Conservation (phyloP, 2,329 filamentous ascomycete species). For the Coniochaeta sp. region DNA sequence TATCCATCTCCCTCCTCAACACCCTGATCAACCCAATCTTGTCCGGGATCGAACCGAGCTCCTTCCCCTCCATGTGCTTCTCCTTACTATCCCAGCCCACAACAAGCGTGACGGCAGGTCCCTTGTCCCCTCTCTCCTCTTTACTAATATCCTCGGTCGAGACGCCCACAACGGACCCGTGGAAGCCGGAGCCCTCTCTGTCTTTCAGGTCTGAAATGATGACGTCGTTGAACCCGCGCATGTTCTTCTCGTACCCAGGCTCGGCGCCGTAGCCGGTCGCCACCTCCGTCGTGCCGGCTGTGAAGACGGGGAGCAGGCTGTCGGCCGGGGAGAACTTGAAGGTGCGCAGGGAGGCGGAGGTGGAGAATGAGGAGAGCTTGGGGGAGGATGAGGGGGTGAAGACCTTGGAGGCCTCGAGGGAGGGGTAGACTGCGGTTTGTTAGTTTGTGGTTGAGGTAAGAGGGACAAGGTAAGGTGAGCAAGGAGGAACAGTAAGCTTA, state of each 20-base stretch:
- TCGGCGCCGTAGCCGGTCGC: not conserved
- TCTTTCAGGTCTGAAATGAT: constrained; percentile 14
- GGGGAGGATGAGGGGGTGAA: not conserved
- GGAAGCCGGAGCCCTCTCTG: constrained; percentile 12
- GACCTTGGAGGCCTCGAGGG: not conserved
- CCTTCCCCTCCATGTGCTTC: not conserved
- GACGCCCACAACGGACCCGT: not conserved
- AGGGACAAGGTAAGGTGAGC: too few relatives aligned
- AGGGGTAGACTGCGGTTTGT: not conserved
- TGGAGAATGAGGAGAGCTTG: constrained; percentile 5
- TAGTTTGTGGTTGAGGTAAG: too few relatives aligned
- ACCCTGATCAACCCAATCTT: not conserved
- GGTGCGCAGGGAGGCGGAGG: not conserved
- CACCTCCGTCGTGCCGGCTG: not conserved
- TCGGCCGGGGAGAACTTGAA: not conserved
- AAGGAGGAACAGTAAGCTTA: not conserved
- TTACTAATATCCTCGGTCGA: not conserved
- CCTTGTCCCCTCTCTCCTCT: not conserved
- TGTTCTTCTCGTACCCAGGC: not conserved
- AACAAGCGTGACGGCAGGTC: not conserved
- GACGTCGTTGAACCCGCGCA: not conserved
- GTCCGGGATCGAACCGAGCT: not conserved
- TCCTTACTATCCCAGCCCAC: not conserved
- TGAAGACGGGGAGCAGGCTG: not conserved
- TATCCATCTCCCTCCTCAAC: constrained; percentile 1